phyloP scores from a whole-genome alignment of 805 yeast species.

The Candida tallmaniae region DNA sequence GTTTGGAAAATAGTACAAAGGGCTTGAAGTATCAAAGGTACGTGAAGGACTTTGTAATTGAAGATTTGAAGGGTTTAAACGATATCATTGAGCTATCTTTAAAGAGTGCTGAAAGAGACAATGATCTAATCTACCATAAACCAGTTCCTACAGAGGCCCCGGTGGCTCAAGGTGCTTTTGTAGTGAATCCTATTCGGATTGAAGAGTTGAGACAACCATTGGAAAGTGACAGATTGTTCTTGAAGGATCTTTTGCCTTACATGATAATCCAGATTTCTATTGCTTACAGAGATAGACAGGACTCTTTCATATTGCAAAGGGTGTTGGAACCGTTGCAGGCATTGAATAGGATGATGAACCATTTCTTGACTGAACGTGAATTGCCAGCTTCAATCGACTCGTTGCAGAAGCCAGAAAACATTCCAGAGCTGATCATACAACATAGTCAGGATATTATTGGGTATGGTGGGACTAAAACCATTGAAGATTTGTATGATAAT shows the following conservation, averaged over 20 bases:
- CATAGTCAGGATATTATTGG: constrained; percentile 51
- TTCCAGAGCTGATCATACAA: constrained; percentile 55
- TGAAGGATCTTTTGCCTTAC: constrained; percentile 63
- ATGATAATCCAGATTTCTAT: constrained; percentile 60
- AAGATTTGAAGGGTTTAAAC: constrained; percentile 50
- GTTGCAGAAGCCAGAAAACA: constrained; percentile 48
- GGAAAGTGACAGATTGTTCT: constrained; percentile 24
- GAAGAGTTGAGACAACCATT: constrained; percentile 24
- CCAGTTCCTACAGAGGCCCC: constrained; percentile 52
- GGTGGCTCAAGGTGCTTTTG: constrained; percentile 43
- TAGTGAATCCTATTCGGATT: constrained; percentile 44
- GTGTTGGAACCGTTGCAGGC: constrained; percentile 44
- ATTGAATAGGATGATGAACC: constrained; percentile 41
- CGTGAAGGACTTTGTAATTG: constrained; percentile 40
- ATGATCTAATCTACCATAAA: constrained; percentile 73
- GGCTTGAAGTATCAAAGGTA: constrained; percentile 39
- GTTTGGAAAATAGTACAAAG: constrained; percentile 32
- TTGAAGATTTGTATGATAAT: constrained; percentile 30
- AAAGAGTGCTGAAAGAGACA: constrained; percentile 65
- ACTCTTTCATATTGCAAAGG: constrained; percentile 44
- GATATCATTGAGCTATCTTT: constrained; percentile 42
- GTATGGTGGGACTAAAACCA: constrained; percentile 46
- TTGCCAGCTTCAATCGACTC: constrained; percentile 63
- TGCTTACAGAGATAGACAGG: constrained; percentile 65
- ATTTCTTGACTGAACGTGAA: constrained; percentile 43